phyloP scores from a whole-genome alignment of 2,329 filamentous ascomycete species.

The Xylaria multiplex region DNA sequence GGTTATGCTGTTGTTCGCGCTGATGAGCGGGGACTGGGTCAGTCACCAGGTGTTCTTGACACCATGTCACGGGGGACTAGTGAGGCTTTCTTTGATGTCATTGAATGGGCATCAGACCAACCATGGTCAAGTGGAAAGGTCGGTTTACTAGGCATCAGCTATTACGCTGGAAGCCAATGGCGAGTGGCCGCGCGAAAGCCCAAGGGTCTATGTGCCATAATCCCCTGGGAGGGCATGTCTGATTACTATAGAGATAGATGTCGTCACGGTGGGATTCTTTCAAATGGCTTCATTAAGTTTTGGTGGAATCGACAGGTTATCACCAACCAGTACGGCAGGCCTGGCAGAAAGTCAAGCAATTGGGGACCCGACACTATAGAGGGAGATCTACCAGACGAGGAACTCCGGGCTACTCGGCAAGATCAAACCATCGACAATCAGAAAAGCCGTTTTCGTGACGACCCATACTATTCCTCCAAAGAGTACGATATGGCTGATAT shows the following conservation, averaged over 20 bases:
- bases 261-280: slow-evolving; percentile 70
- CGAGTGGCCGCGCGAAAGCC: slow-evolving; percentile 59
- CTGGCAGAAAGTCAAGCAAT: slow-evolving; percentile 18
- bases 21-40: slow-evolving; percentile 60
- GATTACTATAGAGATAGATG: slow-evolving; percentile 67
- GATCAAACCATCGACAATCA: slow-evolving; percentile 61
- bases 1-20: slow-evolving; percentile 66
- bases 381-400: slow-evolving; percentile 65
- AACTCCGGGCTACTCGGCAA: slow-evolving; percentile 52
- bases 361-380: slow-evolving; percentile 61
- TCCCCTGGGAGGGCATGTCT: slow-evolving; percentile 64
- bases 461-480: slow-evolving; percentile 71
- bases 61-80: slow-evolving; percentile 61
- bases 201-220: slow-evolving; percentile 58
- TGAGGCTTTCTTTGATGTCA: slow-evolving; percentile 60
- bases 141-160: slow-evolving; percentile 59
- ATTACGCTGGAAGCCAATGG: slow-evolving; percentile 62
- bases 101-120: slow-evolving; percentile 61
- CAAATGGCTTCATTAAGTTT: slow-evolving; percentile 67
- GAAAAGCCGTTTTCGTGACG: slow-evolving; percentile 66
- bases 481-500: slow-evolving; percentile 74
- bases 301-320: slow-evolving; percentile 76
- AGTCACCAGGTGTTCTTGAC: slow-evolving; percentile 59
- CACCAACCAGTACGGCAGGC: slow-evolving; percentile 70
- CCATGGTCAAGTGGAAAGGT: slow-evolving; percentile 61